phyloP scores from a whole-genome alignment of 306 rosid species.

The Casuarina equisetifolia region DNA sequence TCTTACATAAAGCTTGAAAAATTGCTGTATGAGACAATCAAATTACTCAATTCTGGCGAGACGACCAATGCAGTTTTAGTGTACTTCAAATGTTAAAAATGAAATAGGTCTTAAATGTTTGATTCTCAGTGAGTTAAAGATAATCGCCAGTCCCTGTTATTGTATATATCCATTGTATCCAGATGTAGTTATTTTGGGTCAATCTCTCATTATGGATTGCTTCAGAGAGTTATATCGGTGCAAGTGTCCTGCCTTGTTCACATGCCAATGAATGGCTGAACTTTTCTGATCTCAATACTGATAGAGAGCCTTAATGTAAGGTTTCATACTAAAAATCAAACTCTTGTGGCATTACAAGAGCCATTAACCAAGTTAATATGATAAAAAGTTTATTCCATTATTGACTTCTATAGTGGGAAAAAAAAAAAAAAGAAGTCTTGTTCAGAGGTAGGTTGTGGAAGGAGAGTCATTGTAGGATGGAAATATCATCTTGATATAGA shows the following conservation, averaged over 20 bases:
- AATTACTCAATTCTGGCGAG: background rate
- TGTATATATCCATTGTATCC: background rate
- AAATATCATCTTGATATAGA: slow-evolving; percentile 2
- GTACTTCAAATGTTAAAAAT: background rate
- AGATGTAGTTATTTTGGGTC: background rate
- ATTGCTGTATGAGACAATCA: background rate
- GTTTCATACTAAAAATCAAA: background rate
- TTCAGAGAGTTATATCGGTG: background rate
- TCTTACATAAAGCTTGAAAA: background rate
- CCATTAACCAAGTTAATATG: background rate
- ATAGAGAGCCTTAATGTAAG: background rate
- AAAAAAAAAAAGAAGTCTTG: background rate
- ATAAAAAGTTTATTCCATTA: background rate
- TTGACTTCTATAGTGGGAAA: background rate
- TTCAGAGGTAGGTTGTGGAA: background rate
- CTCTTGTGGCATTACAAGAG: background rate
- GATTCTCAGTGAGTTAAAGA: background rate
- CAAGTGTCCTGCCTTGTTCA: background rate
- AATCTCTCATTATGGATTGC: background rate
- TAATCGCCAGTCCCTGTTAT: background rate
- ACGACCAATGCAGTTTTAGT: too few relatives aligned
- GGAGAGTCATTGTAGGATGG: background rate
- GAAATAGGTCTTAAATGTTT: background rate
- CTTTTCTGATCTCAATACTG: background rate
- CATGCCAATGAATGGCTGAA: background rate